Conservation (phyloP, 352 stramenopile genomes). For the Phytophthora gonapodyides region DNA sequence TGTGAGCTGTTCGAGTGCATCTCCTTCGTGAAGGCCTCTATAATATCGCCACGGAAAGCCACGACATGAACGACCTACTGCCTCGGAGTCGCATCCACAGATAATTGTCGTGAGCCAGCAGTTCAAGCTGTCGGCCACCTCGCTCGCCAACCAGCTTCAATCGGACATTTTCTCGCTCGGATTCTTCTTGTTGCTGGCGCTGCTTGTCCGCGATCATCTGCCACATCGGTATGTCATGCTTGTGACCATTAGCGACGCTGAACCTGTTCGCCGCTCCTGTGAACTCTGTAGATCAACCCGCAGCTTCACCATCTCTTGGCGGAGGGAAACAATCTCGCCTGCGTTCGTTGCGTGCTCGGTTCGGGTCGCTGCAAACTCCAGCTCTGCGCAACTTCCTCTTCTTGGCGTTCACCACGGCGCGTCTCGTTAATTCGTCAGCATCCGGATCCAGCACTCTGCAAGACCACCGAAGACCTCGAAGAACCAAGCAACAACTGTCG, state of each 20-base stretch:
- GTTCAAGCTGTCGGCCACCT: too few relatives aligned
- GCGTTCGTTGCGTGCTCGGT: slow-evolving; percentile 27
- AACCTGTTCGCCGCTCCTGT: neutral
- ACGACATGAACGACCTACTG: too few relatives aligned
- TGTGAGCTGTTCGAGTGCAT: slow-evolving; percentile 19
- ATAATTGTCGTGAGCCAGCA: too few relatives aligned
- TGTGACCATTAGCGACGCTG: neutral
- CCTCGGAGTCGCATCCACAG: too few relatives aligned
- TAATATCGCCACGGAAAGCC: too few relatives aligned
- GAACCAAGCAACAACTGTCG: too few relatives aligned
- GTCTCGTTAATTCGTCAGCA: too few relatives aligned
- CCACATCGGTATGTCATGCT: neutral
- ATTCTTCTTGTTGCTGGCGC: slow-evolving; percentile 19
- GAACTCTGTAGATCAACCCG: slow-evolving; percentile 26
- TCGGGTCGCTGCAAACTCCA: slow-evolving; percentile 17
- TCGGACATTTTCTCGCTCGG: slow-evolving; percentile 39
- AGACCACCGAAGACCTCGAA: neutral
- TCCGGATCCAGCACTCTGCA: neutral
- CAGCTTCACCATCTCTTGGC: slow-evolving; percentile 29
- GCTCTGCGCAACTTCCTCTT: slow-evolving; percentile 8
- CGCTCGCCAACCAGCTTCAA: too few relatives aligned
- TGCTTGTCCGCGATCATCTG: slow-evolving; percentile 21
- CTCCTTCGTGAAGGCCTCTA: slow-evolving; percentile 33
- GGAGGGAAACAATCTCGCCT: slow-evolving; percentile 37
- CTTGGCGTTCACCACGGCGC: neutral